These are phyloP conservation scores for Candida albicans DNA, from an alignment of 1,139 yeast species.

Conservation along the genomic window DNA sequence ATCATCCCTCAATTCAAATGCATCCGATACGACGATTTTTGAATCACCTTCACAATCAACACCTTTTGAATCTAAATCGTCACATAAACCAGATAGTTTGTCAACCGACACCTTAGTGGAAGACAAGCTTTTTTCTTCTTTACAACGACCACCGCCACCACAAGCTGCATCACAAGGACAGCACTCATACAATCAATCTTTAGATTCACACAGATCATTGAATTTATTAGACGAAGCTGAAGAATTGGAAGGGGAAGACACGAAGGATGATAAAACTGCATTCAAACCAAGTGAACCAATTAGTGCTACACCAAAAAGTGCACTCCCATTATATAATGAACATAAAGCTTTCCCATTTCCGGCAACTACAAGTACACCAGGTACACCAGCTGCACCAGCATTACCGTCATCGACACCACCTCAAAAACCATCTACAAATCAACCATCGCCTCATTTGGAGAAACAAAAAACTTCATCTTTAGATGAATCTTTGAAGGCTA, in stretches of 20 bases:
- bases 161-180: slow-evolving; percentile 2
- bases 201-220: slow-evolving; percentile 9
- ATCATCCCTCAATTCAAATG: slow-evolving; percentile 22
- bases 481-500: slow-evolving; percentile 9
- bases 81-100: slow-evolving; percentile 2
- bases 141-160: neutral
- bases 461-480: slow-evolving; percentile 17
- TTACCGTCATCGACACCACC: neutral
- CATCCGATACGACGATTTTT: slow-evolving; percentile 18
- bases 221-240: slow-evolving; percentile 17
- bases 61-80: no score
- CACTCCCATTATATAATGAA: slow-evolving; percentile 8
- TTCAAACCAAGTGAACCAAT: neutral
- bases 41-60: slow-evolving; percentile 10
- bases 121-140: slow-evolving; percentile 12
- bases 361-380: slow-evolving; percentile 3
- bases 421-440: slow-evolving; percentile 1
- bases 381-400: slow-evolving; percentile 1
- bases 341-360: slow-evolving; percentile 8
- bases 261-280: neutral
- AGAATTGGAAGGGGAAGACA: slow-evolving; percentile 6
- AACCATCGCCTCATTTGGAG: slow-evolving; percentile 11
- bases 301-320: slow-evolving; percentile 3
- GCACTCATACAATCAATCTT: slow-evolving; percentile 9
- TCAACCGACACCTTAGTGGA: slow-evolving; percentile 31